phyloP scores from a whole-genome alignment of 2,329 filamentous ascomycete genomes.

The Hysterium pulicare region DNA sequence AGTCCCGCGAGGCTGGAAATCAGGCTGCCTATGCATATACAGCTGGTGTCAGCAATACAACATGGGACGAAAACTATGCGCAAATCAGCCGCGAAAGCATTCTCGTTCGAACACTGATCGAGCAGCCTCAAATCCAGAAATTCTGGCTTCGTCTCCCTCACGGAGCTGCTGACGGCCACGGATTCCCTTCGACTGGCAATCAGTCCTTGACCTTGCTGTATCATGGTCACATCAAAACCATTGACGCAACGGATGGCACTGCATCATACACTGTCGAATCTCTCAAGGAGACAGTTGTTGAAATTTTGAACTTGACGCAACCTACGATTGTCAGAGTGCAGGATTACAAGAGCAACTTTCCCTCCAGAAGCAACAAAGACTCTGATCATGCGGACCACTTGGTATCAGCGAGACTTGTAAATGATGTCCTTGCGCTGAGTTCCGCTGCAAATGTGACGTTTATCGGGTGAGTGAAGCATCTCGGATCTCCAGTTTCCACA shows the following conservation, averaged over 20 bases:
- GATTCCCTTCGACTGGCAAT: slow-evolving; percentile 11
- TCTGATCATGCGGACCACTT: slow-evolving; percentile 26
- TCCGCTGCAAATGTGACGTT: not conserved
- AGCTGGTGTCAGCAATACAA: slow-evolving; percentile 10
- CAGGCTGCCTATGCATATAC: slow-evolving; percentile 22
- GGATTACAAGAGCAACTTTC: slow-evolving; percentile 16
- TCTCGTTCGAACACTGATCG: slow-evolving; percentile 10
- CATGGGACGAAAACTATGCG: slow-evolving; percentile 9
- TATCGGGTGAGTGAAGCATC: not conserved
- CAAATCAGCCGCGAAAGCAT: slow-evolving; percentile 10
- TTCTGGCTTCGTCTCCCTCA: slow-evolving; percentile 26
- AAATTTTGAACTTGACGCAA: slow-evolving; percentile 13
- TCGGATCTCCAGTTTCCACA: no score
- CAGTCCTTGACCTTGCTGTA: slow-evolving; percentile 23
- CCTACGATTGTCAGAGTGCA: slow-evolving; percentile 19
- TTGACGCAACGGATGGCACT: slow-evolving; percentile 17
- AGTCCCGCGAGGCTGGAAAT: slow-evolving; percentile 18
- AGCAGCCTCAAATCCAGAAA: slow-evolving; percentile 18
- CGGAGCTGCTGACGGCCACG: slow-evolving; percentile 17
- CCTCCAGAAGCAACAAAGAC: slow-evolving; percentile 9
- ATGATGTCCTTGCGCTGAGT: slow-evolving; percentile 10
- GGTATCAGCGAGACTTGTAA: slow-evolving; percentile 23
- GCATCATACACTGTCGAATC: slow-evolving; percentile 18
- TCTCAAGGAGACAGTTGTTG: slow-evolving; percentile 15
- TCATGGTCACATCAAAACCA: slow-evolving; percentile 12